A percentile compares a stretch with the other conserved stretches of the same genome.
Evolutionary conservation across 352 stramenopile species (phyloP).

Genomic region (Phytophthora meadii): DNA sequence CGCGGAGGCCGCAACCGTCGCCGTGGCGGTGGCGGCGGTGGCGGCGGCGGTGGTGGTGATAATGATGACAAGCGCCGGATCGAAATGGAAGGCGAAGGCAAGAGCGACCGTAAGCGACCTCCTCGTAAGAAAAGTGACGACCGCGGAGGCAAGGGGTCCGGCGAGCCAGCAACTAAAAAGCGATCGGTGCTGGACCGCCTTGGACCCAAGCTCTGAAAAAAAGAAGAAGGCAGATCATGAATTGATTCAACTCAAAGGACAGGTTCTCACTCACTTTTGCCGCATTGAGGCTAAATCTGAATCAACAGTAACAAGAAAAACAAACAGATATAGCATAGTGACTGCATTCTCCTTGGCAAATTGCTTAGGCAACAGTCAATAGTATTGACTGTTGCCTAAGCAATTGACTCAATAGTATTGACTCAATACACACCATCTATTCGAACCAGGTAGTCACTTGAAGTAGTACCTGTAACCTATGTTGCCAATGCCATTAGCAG

Average conservation of each 20-base stretch:
- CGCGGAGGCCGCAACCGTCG: conserved; percentile 40
- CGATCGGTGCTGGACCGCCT: conserved; percentile 84
- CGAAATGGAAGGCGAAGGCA: conserved; percentile 51
- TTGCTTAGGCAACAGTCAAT: conserved; percentile 1
- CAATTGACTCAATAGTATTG: too few relatives aligned
- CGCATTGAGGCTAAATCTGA: neutral
- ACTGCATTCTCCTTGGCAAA: neutral
- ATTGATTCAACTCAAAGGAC: conserved; percentile 7
- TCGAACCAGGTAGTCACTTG: neutral
- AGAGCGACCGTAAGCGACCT: conserved; percentile 32
- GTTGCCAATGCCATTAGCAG: too few relatives aligned
- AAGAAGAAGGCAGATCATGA: conserved; percentile 1
- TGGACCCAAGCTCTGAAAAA: conserved; percentile 65
- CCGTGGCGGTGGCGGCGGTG: conserved; percentile 42
- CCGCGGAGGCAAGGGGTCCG: conserved; percentile 50
- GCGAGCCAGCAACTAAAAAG: conserved; percentile 79
- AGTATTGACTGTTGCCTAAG: too few relatives aligned
- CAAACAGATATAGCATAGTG: neutral
- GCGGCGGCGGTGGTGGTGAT: conserved; percentile 30
- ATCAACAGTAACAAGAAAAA: too few relatives aligned
- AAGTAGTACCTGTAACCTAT: neutral
- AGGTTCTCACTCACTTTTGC: neutral
- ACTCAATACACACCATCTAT: neutral
- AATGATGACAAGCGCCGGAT: conserved; percentile 60
- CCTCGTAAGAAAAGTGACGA: conserved; percentile 57